Evolutionary conservation across 192 early-diverging fungal species (phyloP), one percentile per base, ranked within the genome.

Genomic region (Spizellomyces punctatus): DNA sequence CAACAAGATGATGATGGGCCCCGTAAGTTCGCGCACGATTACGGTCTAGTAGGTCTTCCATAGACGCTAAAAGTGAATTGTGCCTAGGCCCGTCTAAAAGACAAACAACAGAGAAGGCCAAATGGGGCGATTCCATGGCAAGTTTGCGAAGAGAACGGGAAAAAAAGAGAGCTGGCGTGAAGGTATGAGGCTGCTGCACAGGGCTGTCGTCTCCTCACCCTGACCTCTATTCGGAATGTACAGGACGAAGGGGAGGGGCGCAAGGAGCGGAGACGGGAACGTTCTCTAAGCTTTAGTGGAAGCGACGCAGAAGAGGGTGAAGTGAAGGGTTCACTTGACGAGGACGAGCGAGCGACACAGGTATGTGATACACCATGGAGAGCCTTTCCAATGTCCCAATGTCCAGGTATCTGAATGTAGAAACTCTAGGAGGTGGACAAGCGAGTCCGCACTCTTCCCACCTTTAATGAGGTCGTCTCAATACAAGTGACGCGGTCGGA

Each of bases 401-500:
- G 27, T 36, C 27, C 3, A 36, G 27, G 27, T 36, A 36, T 36
- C 27, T 36, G 27, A 36, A 36, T 36, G 27, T 36, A 36, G 27
- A 36, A 36, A 36, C 27, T 36, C 3, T 36, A 36, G 27, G 27
- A 36, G 27, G 27, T 36, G 27, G 27, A 36, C 27, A 36, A 36
- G 27, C 27, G 27, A 36, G 27, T 36, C 27, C 27, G 27, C 27
- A 36, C 27, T 36, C 27, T 72, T 22, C 71, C 71, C n/a, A 44
- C 71, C 0, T 64, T 44, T 42, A 16, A 6, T 49, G 48, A 72
- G 49, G 27, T 72, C 14, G 12, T 63, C n/a, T 8, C 47, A 2
- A 12, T 64, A 17, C 71, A 72, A 56, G 12, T 72, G 16, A 72
- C 61, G 16, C 71, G 71, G 1, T 50, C 71, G 41, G 62, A 72